phyloP scores from a whole-genome alignment of 176 grass and related monocot genomes.

The Carex myosuroides region DNA sequence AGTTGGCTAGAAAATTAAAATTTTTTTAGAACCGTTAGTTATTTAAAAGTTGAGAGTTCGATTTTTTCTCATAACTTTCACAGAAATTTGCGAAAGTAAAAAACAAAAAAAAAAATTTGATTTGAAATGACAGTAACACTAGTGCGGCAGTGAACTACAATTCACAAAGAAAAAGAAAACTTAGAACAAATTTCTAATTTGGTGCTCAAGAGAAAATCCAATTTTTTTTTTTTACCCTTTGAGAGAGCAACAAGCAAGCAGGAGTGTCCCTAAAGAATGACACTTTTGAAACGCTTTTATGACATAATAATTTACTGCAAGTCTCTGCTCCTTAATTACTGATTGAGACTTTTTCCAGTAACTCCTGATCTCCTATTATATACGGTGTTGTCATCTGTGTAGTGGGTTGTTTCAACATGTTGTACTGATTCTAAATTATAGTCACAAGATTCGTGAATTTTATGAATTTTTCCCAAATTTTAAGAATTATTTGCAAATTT shows the following conservation, averaged over 20 bases:
- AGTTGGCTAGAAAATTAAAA: too few species aligned
- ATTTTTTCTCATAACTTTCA: too few species aligned
- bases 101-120: too few species aligned
- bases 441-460: too few species aligned
- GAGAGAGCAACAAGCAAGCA: neutral
- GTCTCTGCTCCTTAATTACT: conserved; percentile 12
- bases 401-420: neutral
- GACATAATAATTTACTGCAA: conserved; percentile 13
- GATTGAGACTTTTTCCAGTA: neutral
- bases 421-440: neutral
- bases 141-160: neutral
- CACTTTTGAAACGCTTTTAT: conserved; percentile 2
- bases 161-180: neutral
- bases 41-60: too few species aligned
- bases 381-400: neutral
- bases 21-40: too few species aligned
- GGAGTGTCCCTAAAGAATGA: neutral
- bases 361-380: neutral
- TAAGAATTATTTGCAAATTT: too few species aligned
- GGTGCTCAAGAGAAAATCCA: neutral
- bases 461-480: too few species aligned
- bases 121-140: neutral
- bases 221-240: neutral
- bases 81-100: too few species aligned
- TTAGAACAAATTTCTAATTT: neutral